A percentile compares a stretch with the other conserved stretches of the same genome.
Evolutionary conservation across 139 green algal species (phyloP).

Genomic region (Chlamydomonas sp.): DNA sequence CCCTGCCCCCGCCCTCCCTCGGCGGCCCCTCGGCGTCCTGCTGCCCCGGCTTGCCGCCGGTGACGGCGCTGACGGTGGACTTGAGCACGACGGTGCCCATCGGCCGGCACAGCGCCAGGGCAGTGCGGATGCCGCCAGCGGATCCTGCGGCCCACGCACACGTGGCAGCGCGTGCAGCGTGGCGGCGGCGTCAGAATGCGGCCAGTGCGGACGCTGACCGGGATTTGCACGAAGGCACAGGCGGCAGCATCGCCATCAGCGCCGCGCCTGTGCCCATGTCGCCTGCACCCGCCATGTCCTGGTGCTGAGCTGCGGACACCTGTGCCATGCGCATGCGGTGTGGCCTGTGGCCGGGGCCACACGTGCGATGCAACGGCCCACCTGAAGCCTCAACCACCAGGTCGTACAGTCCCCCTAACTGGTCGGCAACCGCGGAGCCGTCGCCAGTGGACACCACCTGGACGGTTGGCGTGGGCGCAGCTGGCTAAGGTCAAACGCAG

Average conservation of each 20-base stretch:
- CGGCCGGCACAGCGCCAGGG: conserved; percentile 54
- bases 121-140: conserved; percentile 52
- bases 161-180: conserved; percentile 2
- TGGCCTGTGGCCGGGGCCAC: no score
- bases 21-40: not conserved
- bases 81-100: conserved; percentile 80
- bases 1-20: not conserved
- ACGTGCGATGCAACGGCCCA: not conserved
- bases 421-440: not conserved
- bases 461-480: not conserved
- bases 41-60: not conserved
- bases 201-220: not conserved
- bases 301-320: no score
- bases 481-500: not conserved
- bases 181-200: not conserved
- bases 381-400: conserved; percentile 69
- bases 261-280: not conserved
- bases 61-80: conserved; percentile 60
- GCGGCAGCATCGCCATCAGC: not conserved
- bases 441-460: conserved; percentile 24
- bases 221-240: not conserved
- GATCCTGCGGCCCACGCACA: conserved; percentile 41
- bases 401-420: conserved; percentile 52
- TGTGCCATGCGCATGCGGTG: not conserved
- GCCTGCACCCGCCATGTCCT: not conserved